Evolutionary conservation across 306 rosid genomes (phyloP).

Genomic region (Canavalia gladiata): DNA sequence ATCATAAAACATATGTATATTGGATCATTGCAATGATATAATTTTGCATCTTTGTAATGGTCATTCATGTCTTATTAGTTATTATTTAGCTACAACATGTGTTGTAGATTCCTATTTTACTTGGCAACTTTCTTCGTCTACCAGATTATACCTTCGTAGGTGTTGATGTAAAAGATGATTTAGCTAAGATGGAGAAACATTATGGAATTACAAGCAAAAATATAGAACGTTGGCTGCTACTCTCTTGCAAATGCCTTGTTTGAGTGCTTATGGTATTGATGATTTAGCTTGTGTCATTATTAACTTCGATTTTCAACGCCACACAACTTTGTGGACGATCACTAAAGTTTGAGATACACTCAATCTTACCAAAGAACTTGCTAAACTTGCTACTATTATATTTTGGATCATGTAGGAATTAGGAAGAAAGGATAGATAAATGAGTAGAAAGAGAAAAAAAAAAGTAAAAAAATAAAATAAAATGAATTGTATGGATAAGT

Average conservation of each 20-base stretch:
- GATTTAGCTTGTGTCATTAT: background rate
- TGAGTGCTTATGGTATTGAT: constrained; percentile 18
- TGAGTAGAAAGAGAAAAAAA: no score
- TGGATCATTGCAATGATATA: no score
- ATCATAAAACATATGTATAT: no score
- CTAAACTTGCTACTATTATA: background rate
- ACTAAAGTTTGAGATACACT: background rate
- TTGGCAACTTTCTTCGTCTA: constrained; percentile 10
- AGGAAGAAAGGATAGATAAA: no score
- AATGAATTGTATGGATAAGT: no score
- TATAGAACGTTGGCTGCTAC: background rate
- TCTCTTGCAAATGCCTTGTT: background rate
- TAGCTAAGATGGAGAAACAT: constrained; percentile 23
- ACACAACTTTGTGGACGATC: no score
- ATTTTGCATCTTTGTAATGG: constrained; percentile 20
- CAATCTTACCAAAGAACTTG: background rate
- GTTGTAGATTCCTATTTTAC: background rate
- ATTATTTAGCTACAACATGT: background rate
- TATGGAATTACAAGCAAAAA: constrained; percentile 25
- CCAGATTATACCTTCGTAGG: constrained; percentile 26
- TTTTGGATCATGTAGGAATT: no score
- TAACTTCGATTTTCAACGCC: background rate
- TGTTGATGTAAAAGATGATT: background rate
- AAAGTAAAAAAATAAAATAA: no score
- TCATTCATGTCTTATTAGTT: background rate